phyloP scores from a whole-genome alignment of 2,329 filamentous ascomycete genomes.

The Scedosporium boydii region DNA sequence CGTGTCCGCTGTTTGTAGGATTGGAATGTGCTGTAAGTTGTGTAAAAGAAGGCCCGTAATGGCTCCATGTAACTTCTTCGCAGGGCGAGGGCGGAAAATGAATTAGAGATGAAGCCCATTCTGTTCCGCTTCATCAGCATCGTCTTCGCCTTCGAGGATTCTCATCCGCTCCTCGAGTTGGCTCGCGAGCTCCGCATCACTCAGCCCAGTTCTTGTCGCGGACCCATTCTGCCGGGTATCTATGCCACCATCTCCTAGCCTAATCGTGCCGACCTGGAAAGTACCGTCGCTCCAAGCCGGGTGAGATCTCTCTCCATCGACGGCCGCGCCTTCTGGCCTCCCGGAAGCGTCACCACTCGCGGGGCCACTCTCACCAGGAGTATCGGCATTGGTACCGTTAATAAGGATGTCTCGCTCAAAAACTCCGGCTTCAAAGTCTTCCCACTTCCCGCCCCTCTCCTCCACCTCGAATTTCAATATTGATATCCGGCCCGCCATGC shows the following conservation, averaged over 20 bases:
- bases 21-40: too few relatives aligned
- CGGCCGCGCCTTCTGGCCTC: conserved; percentile 6
- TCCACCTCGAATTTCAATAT: conserved; percentile 58
- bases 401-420: conserved; percentile 17
- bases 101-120: conserved; percentile 51
- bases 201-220: conserved; percentile 35
- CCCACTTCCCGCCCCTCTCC: conserved; percentile 44
- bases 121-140: conserved; percentile 15
- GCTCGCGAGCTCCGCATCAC: conserved; percentile 49
- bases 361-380: neutral
- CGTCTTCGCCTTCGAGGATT: conserved; percentile 30
- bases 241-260: conserved; percentile 7
- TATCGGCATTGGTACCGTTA: conserved; percentile 2
- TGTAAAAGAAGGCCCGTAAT: too few relatives aligned
- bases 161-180: conserved; percentile 46
- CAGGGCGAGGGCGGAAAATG: neutral
- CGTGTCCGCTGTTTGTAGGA: too few relatives aligned
- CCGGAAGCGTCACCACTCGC: conserved; percentile 12
- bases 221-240: neutral
- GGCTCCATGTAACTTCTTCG: conserved; percentile 23
- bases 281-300: conserved; percentile 54
- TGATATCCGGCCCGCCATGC: conserved; percentile 57
- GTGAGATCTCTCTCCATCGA: conserved; percentile 14
- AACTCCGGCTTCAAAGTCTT: conserved; percentile 41
- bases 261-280: conserved; percentile 49